phyloP scores from a whole-genome alignment of 129 eudicot genomes.

The Heracleum sosnowskyi region DNA sequence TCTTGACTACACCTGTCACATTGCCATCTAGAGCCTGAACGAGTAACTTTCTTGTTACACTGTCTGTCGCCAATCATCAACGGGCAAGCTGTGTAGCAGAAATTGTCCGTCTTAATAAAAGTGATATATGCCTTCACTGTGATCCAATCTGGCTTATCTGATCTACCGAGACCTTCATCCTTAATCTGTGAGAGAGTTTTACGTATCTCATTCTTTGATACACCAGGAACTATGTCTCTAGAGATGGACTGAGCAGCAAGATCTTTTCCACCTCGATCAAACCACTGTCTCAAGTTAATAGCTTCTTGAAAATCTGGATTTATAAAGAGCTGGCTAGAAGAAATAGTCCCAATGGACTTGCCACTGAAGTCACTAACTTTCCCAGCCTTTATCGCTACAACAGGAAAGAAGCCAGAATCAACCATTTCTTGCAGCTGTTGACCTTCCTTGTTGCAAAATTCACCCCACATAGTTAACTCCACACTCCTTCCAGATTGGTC shows the following conservation, averaged over 20 bases:
- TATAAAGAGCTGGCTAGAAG: slow-evolving; percentile 85
- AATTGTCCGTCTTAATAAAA: slow-evolving; percentile 62
- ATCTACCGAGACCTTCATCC: slow-evolving; percentile 86
- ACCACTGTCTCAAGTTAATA: slow-evolving; percentile 49
- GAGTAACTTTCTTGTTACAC: slow-evolving; percentile 76
- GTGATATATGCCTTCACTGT: slow-evolving; percentile 63
- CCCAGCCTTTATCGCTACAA: slow-evolving; percentile 88
- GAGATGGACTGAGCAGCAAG: slow-evolving; percentile 66
- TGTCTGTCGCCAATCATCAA: slow-evolving; percentile 66
- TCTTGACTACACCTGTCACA: slow-evolving; percentile 89
- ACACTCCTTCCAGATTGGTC: slow-evolving; percentile 76
- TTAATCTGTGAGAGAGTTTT: slow-evolving; percentile 76
- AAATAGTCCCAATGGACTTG: slow-evolving; percentile 73
- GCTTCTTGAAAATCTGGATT: slow-evolving; percentile 78
- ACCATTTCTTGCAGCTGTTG: slow-evolving; percentile 68
- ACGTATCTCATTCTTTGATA: slow-evolving; percentile 52
- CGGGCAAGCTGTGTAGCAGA: slow-evolving; percentile 95
- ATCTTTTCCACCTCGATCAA: slow-evolving; percentile 56
- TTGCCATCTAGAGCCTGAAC: slow-evolving; percentile 68
- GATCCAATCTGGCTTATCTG: slow-evolving; percentile 90
- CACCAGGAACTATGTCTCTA: slow-evolving; percentile 54
- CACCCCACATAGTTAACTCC: slow-evolving; percentile 95
- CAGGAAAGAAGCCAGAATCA: slow-evolving; percentile 56
- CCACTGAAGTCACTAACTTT: slow-evolving; percentile 88
- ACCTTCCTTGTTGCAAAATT: slow-evolving; percentile 88